Evolutionary conservation across 139 green algal species (phyloP).

Genomic region (Chlorella sp.): DNA sequence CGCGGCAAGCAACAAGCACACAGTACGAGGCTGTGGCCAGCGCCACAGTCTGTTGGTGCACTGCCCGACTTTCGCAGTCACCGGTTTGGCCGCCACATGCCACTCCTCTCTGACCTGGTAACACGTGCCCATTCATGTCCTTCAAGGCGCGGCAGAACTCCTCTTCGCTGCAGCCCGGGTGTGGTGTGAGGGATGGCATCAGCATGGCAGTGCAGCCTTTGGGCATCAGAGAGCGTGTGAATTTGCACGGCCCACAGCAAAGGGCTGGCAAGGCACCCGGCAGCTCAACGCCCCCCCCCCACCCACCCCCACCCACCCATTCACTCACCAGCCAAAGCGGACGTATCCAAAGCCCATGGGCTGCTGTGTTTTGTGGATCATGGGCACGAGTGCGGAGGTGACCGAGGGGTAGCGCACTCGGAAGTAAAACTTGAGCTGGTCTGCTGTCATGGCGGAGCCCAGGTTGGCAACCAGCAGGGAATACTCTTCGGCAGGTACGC

Average conservation of each 20-base stretch:
- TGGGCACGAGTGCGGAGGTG: background rate
- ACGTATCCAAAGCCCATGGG: background rate
- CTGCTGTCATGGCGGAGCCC: background rate
- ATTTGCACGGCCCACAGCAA: no score
- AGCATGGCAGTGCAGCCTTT: background rate
- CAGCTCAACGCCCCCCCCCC: no score
- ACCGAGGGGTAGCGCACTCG: background rate
- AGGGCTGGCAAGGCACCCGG: no score
- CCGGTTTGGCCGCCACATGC: background rate
- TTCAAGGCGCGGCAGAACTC: background rate
- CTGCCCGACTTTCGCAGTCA: background rate
- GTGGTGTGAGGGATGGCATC: no score
- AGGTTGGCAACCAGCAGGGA: background rate
- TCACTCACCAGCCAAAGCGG: background rate
- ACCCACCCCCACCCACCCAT: background rate
- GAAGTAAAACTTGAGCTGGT: conserved; percentile 9
- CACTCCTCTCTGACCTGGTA: conserved; percentile 3
- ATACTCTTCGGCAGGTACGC: background rate
- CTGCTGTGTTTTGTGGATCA: background rate
- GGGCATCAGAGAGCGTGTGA: background rate
- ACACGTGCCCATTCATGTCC: conserved; percentile 27
- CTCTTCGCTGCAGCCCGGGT: background rate
- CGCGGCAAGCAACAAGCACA: background rate
- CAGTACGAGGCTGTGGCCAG: background rate
- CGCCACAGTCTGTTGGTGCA: background rate